These are phyloP conservation scores for Suillus brevipes DNA, from an alignment of 768 basidiomycete genomes.

Conservation along the genomic window DNA sequence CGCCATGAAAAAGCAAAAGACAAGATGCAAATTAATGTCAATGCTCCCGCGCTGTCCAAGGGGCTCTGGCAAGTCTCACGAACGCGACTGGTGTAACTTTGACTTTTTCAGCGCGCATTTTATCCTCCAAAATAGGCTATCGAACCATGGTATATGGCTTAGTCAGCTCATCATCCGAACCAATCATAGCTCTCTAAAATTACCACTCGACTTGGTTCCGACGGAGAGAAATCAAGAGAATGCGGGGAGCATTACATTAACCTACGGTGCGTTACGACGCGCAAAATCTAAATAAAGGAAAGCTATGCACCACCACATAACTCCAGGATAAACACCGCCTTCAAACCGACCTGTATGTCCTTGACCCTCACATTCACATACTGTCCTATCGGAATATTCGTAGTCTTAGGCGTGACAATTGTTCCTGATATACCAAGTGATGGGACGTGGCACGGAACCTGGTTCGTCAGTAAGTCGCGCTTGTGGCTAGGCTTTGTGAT, in stretches of 20 bases:
- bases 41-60: slow-evolving; percentile 4
- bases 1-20: slow-evolving; percentile 24
- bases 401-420: slow-evolving; percentile 13
- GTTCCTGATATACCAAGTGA: slow-evolving; percentile 27
- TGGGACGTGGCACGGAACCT: slow-evolving; percentile 25
- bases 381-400: slow-evolving; percentile 26
- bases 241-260: background rate
- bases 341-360: slow-evolving; percentile 29
- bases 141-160: slow-evolving; percentile 18
- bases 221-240: slow-evolving; percentile 6
- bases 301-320: slow-evolving; percentile 1
- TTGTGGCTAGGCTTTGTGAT: slow-evolving; percentile 19
- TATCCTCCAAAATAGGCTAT: slow-evolving; percentile 5
- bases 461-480: slow-evolving; percentile 6
- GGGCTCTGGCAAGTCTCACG: slow-evolving; percentile 5
- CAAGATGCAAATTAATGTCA: background rate
- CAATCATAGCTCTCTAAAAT: slow-evolving; percentile 10
- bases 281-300: background rate
- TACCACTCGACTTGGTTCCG: background rate
- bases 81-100: slow-evolving; percentile 3
- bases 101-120: slow-evolving; percentile 12
- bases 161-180: slow-evolving; percentile 21
- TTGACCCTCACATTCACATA: slow-evolving; percentile 28
- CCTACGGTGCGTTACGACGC: background rate
- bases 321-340: background rate